Base-by-base conservation (phyloP, 2,329 filamentous ascomycete species). In the Microcyclospora tardicrescens region DNA sequence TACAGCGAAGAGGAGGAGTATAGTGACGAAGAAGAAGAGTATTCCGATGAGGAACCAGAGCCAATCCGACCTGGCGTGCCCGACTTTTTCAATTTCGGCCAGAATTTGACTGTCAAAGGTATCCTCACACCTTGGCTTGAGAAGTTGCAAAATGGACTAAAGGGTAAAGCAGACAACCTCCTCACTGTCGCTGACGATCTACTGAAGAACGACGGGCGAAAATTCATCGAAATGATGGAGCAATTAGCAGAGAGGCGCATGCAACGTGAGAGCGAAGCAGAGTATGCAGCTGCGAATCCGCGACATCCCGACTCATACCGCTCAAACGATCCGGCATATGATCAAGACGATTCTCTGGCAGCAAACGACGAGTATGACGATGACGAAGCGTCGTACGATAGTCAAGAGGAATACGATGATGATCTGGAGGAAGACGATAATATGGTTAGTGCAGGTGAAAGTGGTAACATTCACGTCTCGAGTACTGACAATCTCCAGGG, bases 171-270 rank as follows among this genome's bases (percentile, higher is more conserved):
- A 85, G 87, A 91, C 69, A 93, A 91, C 59, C 95, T 98, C 63
- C 78, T 98, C 60, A 98, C 91, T 50, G 91, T 98, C 57, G 91
- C 91, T 61, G 91, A 98, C 69, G 91, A 98, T 65, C 72, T 98
- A 49, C 75, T 98, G 47, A 96, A 96, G 64, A 98, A 98, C 64
- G 91, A 98, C 63, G 91, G 91, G 55, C 94, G 93, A 64, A 93
- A 94, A 58, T 98, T 98, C 67, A 98, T 98, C 63, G 91, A 98
- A 61, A 98, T 98, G 91, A 98, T 98, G 91, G 91, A 98, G 62
- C 89, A 96, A 66, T 74, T 98, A 53, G 91, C 91, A 29, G 91
- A 98, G 66, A 84, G 89, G 54, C 78, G 91, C 53, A 95, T 98
- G 89, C 84, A 87, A 57, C 81, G 91, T 51, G 89, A 96, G 67